Percentiles rank a stretch among this genome's conserved stretches.
These are phyloP conservation scores for Aphelidium insulamus DNA, from an alignment of 371 early-diverging fungal species.

Conservation along the genomic window DNA sequence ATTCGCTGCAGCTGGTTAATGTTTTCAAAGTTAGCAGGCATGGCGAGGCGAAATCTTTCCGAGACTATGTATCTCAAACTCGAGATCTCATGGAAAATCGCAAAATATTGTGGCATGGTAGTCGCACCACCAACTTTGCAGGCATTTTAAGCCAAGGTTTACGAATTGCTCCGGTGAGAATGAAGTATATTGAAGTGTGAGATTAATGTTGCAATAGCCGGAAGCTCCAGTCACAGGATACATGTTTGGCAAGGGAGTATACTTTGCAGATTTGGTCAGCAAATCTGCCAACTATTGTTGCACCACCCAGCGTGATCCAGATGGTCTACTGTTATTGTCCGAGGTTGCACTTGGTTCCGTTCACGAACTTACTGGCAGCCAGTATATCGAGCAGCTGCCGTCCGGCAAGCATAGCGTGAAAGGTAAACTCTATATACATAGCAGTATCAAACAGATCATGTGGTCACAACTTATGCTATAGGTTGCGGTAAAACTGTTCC, in stretches of 20 bases:
- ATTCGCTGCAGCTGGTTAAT: slow-evolving; percentile 18
- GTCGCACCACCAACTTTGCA: slow-evolving; percentile 28
- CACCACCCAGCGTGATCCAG: slow-evolving; percentile 8
- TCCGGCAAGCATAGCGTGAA: too few species aligned
- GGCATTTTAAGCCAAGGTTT: slow-evolving; percentile 36
- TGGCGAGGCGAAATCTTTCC: slow-evolving; percentile 18
- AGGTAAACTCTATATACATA: too few species aligned
- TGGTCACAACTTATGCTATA: too few species aligned
- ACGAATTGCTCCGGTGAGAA: slow-evolving; percentile 6
- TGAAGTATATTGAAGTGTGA: too few species aligned
- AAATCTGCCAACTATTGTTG: slow-evolving; percentile 41
- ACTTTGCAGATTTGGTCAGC: slow-evolving; percentile 41
- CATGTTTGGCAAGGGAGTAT: slow-evolving; percentile 48
- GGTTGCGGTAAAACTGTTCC: too few species aligned
- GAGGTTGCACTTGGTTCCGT: slow-evolving; percentile 40
- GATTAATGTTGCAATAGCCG: slow-evolving; percentile 24
- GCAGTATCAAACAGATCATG: too few species aligned
- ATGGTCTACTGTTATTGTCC: slow-evolving; percentile 30
- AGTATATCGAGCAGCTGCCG: too few species aligned
- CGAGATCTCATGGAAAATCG: slow-evolving; percentile 22
- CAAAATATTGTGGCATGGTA: slow-evolving; percentile 32
- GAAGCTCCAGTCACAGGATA: slow-evolving; percentile 36
- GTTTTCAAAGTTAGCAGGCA: slow-evolving; percentile 19
- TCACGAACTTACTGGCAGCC: too few species aligned
- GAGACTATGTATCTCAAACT: slow-evolving; percentile 7